These are phyloP conservation scores for Fusarium dimerum DNA, from an alignment of 2,329 filamentous ascomycete species.

Conservation along the genomic window DNA sequence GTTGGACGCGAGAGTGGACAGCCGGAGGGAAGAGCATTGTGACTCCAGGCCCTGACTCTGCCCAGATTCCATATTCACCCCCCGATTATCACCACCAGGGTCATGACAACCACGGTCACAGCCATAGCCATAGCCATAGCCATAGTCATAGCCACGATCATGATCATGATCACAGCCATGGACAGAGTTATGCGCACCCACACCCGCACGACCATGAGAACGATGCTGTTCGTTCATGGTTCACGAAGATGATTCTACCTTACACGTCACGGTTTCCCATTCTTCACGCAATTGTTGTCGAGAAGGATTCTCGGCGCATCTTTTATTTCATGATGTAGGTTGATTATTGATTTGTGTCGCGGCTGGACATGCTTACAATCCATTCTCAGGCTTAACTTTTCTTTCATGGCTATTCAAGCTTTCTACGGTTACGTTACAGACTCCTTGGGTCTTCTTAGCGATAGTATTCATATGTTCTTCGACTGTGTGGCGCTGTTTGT, in stretches of 20 bases:
- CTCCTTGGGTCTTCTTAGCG: conserved; percentile 90
- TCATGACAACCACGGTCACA: conserved; percentile 26
- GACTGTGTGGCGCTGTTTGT: conserved; percentile 92
- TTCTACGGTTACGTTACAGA: conserved; percentile 94
- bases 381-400: conserved; percentile 75
- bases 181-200: conserved; percentile 29
- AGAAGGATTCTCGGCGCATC: conserved; percentile 91
- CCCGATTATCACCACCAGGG: conserved; percentile 34
- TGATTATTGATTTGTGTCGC: neutral
- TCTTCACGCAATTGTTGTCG: conserved; percentile 80
- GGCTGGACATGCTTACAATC: conserved; percentile 17
- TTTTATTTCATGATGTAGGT: conserved; percentile 94
- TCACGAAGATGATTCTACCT: conserved; percentile 74
- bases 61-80: conserved; percentile 31
- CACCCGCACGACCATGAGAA: conserved; percentile 39
- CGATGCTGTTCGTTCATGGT: conserved; percentile 58
- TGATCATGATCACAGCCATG: conserved; percentile 19
- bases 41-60: conserved; percentile 33
- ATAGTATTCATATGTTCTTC: conserved; percentile 99
- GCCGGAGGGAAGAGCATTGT: conserved; percentile 43
- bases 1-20: conserved; percentile 44
- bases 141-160: conserved; percentile 29
- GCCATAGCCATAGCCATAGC: conserved; percentile 28
- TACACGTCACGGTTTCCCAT: conserved; percentile 73
- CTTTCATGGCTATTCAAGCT: conserved; percentile 92